Evolutionary conservation across 306 rosid genomes (phyloP), one percentile per base, ranked within the genome.

Genomic region (Parietaria judaica): DNA sequence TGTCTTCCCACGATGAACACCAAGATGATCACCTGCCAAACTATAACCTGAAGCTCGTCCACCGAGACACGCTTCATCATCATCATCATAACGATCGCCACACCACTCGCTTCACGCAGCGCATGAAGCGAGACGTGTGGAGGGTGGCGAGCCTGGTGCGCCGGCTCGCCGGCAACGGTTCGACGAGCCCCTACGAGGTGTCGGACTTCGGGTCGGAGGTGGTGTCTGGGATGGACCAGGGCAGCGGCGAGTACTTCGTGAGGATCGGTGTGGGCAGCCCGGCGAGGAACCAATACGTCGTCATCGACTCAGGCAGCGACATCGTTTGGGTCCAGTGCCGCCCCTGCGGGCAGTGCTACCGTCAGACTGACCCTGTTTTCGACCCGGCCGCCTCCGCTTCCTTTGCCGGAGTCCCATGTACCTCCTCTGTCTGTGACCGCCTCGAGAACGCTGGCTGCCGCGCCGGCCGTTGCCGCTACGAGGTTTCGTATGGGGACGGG

Each of bases 281-380:
- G 17, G 70, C 95, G 0, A 85, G 74, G 12, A 87, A 70, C 52
- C 97, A 87, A 57, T 83, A 83, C 63, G 63, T 90, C 66, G 97
- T 87, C 2, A 80, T 90, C 7, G 97, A 90, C 61, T 83, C 95
- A 0, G 97, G 97, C 0, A 90, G 97, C 11, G 97, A 90, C 53
- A 75, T 90, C 5, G 85, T 90, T 0, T 90, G 97, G 97, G 85
- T 90, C 31, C 97, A 90, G 58, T 90, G 97, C 54, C 80, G 83
- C 54, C 97, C 97, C 11, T 90, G 97, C 39, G 56, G 37, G 54
- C 81, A 81, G 37, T 90, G 97, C 47, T 90, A 87, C 70, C 90
- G 67, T 35, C 97, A 90, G 56, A 70, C 87, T 62, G 96, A 87
- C 74, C 97, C 96, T 1, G 84, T 90, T 5, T 90, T 87, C 61